phyloP scores from a whole-genome alignment of 495 filamentous ascomycete genomes.

The Aspergillus ellipticus region DNA sequence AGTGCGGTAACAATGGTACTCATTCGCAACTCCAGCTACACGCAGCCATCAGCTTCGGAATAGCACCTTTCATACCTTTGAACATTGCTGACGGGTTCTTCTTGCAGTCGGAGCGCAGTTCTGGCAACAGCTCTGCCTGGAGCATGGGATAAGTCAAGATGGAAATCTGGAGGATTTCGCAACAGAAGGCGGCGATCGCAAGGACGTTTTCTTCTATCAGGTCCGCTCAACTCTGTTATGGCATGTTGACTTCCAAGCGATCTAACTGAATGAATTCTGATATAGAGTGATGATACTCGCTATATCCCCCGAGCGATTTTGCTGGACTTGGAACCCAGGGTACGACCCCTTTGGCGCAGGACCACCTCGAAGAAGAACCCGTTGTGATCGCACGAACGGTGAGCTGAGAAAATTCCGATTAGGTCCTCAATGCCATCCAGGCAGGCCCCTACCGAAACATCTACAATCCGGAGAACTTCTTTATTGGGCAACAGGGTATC shows the following conservation, averaged over 20 bases:
- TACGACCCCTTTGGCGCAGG: conserved; percentile 34
- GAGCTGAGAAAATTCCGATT: conserved; percentile 12
- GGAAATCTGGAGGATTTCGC: conserved; percentile 95
- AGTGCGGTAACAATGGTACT: conserved; percentile 98
- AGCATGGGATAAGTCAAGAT: conserved; percentile 96
- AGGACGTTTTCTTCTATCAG: conserved; percentile 99
- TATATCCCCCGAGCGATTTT: conserved; percentile 97
- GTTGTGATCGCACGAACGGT: background rate
- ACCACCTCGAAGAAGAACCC: background rate
- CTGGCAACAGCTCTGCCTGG: conserved; percentile 95
- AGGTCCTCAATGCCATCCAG: conserved; percentile 91
- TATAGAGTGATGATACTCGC: conserved; percentile 84
- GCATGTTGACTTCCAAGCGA: background rate
- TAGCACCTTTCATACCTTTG: background rate
- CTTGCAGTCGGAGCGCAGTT: conserved; percentile 81
- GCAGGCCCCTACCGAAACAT: conserved; percentile 93
- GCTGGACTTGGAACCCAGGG: conserved; percentile 89
- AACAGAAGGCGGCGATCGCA: conserved; percentile 92
- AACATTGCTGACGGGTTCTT: conserved; percentile 3
- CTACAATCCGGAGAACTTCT: conserved; percentile 99
- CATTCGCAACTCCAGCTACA: background rate
- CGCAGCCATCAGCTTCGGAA: conserved; percentile 6
- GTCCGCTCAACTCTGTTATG: conserved; percentile 23
- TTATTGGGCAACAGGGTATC: conserved; percentile 82
- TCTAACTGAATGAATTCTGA: conserved; percentile 3